A percentile compares a stretch with the other conserved stretches of the same genome.
Evolutionary conservation across 2,329 filamentous ascomycete genomes (phyloP).

Genomic region (Stachybotrys chlorohalonatus): DNA sequence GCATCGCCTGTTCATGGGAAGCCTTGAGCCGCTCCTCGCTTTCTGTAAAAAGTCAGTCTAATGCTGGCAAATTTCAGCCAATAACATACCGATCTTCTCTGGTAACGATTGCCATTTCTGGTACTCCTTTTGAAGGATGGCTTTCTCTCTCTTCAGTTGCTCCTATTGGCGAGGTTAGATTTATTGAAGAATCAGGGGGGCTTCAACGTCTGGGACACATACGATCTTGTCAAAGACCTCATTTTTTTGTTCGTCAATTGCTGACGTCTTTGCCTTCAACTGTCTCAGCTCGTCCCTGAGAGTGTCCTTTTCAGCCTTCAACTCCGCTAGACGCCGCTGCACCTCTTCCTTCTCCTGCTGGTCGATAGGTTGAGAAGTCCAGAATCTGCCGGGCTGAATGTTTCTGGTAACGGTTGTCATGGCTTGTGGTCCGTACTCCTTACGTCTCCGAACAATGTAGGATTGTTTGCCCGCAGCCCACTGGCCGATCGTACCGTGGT

Average conservation of each 20-base stretch:
- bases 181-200: not conserved
- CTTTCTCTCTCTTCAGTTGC: slow-evolving; percentile 53
- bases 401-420: slow-evolving; percentile 58
- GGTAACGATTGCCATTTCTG: slow-evolving; percentile 60
- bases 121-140: slow-evolving; percentile 54
- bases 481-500: slow-evolving; percentile 46
- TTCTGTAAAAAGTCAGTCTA: slow-evolving; percentile 13
- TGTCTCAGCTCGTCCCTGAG: slow-evolving; percentile 24
- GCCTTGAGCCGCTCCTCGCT: slow-evolving; percentile 23
- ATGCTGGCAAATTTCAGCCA: not conserved
- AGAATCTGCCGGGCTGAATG: slow-evolving; percentile 54
- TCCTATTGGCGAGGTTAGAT: slow-evolving; percentile 26
- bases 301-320: slow-evolving; percentile 22
- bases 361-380: slow-evolving; percentile 73
- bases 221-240: slow-evolving; percentile 31
- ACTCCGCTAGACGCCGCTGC: slow-evolving; percentile 39
- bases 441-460: slow-evolving; percentile 60
- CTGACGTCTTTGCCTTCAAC: slow-evolving; percentile 26
- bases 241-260: slow-evolving; percentile 32
- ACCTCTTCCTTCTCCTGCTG: slow-evolving; percentile 53
- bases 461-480: slow-evolving; percentile 62
- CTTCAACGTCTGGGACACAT: slow-evolving; percentile 6
- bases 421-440: slow-evolving; percentile 70
- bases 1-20: slow-evolving; percentile 20
- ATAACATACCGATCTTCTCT: slow-evolving; percentile 55